A percentile compares a stretch with the other conserved stretches of the same genome.
phyloP scores from a whole-genome alignment of 1,284 basidiomycete genomes.

The Fistulina hepatica region DNA sequence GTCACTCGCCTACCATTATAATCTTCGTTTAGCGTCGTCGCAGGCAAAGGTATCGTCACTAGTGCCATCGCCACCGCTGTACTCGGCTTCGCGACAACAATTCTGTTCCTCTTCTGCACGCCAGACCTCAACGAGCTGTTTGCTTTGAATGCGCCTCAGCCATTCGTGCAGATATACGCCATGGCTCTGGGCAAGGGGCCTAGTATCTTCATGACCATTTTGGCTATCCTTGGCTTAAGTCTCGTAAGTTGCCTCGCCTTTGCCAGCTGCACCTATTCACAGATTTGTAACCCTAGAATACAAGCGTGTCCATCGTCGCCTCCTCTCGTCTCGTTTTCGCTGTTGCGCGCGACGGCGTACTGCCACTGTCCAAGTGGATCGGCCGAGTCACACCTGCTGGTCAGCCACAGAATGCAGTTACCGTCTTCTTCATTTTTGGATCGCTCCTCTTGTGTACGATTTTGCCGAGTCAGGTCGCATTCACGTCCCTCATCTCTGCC shows the following conservation, averaged over 20 bases:
- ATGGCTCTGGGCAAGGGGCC: slow-evolving; percentile 68
- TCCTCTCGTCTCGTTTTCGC: slow-evolving; percentile 79
- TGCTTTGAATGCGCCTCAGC: slow-evolving; percentile 68
- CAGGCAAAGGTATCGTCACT: slow-evolving; percentile 68
- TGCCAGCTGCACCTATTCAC: neutral
- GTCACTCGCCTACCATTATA: slow-evolving; percentile 1
- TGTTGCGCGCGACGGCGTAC: slow-evolving; percentile 78
- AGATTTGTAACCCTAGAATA: slow-evolving; percentile 43
- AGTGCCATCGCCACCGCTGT: slow-evolving; percentile 67
- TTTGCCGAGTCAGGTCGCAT: slow-evolving; percentile 76
- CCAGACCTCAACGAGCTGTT: slow-evolving; percentile 68
- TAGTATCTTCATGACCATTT: slow-evolving; percentile 73
- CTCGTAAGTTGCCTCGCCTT: slow-evolving; percentile 37
- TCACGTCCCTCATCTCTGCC: slow-evolving; percentile 76
- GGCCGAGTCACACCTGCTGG: slow-evolving; percentile 56
- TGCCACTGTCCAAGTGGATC: slow-evolving; percentile 74
- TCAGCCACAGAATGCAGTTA: slow-evolving; percentile 73
- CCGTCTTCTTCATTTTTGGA: slow-evolving; percentile 69
- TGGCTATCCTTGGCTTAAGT: slow-evolving; percentile 69
- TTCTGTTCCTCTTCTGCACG: slow-evolving; percentile 79
- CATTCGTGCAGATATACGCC: slow-evolving; percentile 78
- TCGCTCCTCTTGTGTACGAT: slow-evolving; percentile 70
- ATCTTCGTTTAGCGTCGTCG: slow-evolving; percentile 42
- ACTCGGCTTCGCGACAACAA: slow-evolving; percentile 62
- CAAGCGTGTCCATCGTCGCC: slow-evolving; percentile 73